Conservation (phyloP, 192 early-diverging fungal genomes). For the Phlyctochytrium arcticum region DNA sequence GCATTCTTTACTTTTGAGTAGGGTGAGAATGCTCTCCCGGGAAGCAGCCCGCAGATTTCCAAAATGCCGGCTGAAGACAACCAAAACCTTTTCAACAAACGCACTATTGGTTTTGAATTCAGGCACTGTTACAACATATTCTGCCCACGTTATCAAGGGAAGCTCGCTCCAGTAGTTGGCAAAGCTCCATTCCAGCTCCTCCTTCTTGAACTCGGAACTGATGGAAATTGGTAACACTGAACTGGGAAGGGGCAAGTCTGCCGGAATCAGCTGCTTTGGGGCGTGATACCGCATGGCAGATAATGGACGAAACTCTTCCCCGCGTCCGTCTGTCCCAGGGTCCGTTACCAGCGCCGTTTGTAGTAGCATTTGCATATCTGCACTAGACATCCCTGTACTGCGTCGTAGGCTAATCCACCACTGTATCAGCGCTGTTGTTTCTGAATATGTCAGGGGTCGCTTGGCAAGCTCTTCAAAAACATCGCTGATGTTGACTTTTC, state of each 20-base stretch:
- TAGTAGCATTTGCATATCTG: constrained; percentile 38
- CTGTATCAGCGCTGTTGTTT: constrained; percentile 64
- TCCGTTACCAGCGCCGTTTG: constrained; percentile 46
- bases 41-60: constrained; percentile 14
- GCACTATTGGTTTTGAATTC: constrained; percentile 46
- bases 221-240: constrained; percentile 60
- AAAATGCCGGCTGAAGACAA: constrained; percentile 48
- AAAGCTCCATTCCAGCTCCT: constrained; percentile 42
- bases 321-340: constrained; percentile 6
- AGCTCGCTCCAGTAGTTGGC: constrained; percentile 45
- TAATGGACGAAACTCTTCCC: constrained; percentile 34
- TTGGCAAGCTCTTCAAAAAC: constrained; percentile 60
- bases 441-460: constrained; percentile 47
- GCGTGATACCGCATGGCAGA: constrained; percentile 52
- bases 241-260: constrained; percentile 56
- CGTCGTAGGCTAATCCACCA: constrained; percentile 68
- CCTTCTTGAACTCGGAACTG: constrained; percentile 57
- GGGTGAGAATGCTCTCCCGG: constrained; percentile 27
- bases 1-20: constrained; percentile 42
- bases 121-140: constrained; percentile 41
- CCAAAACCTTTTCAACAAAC: constrained; percentile 68
- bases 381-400: constrained; percentile 27
- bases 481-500: constrained; percentile 55
- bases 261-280: constrained; percentile 64
- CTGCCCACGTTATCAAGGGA: constrained; percentile 58